Conservation (phyloP, 1,284 basidiomycete genomes). For the Cryptococcus sp. region DNA sequence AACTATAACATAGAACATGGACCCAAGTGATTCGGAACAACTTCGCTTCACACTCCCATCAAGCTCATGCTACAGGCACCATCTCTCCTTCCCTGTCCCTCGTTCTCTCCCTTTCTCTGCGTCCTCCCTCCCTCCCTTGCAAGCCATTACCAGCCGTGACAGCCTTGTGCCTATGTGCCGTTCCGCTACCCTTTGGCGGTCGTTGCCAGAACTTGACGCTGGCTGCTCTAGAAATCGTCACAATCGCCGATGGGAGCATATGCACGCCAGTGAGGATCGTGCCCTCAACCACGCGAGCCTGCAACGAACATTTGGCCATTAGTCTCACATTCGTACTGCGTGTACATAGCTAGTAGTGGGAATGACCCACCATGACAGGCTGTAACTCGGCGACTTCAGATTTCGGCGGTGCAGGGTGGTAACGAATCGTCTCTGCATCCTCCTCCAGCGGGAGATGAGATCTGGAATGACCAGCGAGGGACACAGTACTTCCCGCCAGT, state of each 20-base stretch:
- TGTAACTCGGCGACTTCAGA: conserved; percentile 88
- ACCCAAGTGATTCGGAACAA: too few relatives aligned
- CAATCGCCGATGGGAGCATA: conserved; percentile 72
- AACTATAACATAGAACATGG: too few relatives aligned
- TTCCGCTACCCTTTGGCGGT: conserved; percentile 53
- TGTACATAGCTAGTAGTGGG: not conserved
- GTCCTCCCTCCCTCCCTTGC: not conserved
- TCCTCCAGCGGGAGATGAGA: conserved; percentile 46
- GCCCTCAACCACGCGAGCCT: conserved; percentile 76
- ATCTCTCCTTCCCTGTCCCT: not conserved
- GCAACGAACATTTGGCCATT: not conserved
- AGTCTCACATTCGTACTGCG: too few relatives aligned
- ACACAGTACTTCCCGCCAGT: conserved; percentile 54
- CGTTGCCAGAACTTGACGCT: conserved; percentile 80
- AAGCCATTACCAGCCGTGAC: not conserved
- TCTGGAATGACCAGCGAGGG: conserved; percentile 44
- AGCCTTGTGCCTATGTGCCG: not conserved
- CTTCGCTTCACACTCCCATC: not conserved
- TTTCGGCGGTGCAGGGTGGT: conserved; percentile 81
- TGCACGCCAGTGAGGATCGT: conserved; percentile 70
- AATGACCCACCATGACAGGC: conserved; percentile 74
- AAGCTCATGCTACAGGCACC: not conserved
- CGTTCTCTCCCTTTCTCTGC: not conserved
- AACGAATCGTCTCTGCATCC: conserved; percentile 57
- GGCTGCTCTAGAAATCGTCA: conserved; percentile 72